These are phyloP conservation scores for Candida patagonica DNA, from an alignment of 805 yeast genomes.

Conservation along the genomic window DNA sequence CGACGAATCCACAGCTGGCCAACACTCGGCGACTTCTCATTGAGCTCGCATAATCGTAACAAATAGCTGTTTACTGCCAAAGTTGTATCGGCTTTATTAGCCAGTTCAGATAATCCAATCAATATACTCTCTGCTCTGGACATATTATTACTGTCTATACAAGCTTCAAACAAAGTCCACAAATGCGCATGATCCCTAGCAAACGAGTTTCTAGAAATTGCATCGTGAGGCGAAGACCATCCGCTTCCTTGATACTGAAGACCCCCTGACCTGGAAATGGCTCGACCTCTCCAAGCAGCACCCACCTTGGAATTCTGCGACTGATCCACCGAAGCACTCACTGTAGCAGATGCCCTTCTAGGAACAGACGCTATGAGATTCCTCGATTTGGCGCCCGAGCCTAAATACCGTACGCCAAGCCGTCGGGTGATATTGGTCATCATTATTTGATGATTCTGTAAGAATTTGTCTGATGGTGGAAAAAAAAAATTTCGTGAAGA, in stretches of 20 bases:
- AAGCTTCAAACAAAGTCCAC: conserved; percentile 74
- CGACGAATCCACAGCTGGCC: conserved; percentile 35
- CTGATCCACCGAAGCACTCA: neutral
- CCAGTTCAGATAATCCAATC: conserved; percentile 47
- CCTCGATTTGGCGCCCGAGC: too few relatives aligned
- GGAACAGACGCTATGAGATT: too few relatives aligned
- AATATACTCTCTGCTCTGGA: conserved; percentile 64
- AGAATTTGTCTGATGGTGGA: too few relatives aligned
- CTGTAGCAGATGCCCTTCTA: neutral
- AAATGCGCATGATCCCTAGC: conserved; percentile 55
- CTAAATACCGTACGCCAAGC: too few relatives aligned
- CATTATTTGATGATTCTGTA: too few relatives aligned
- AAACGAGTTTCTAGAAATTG: conserved; percentile 23
- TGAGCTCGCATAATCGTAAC: conserved; percentile 31
- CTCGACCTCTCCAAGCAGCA: conserved; percentile 3
- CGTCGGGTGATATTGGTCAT: too few relatives aligned
- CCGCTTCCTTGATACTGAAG: conserved; percentile 9
- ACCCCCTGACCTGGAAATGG: neutral
- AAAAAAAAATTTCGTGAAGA: too few relatives aligned
- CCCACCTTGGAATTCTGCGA: neutral
- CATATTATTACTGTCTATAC: conserved; percentile 54
- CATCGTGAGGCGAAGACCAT: conserved; percentile 29
- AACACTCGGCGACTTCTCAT: conserved; percentile 33
- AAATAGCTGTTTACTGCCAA: conserved; percentile 65
- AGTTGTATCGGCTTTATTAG: conserved; percentile 39